Percentiles rank a stretch among this genome's conserved stretches.
Conservation (phyloP, 1,284 basidiomycete genomes). For the Dichomitus squalens region DNA sequence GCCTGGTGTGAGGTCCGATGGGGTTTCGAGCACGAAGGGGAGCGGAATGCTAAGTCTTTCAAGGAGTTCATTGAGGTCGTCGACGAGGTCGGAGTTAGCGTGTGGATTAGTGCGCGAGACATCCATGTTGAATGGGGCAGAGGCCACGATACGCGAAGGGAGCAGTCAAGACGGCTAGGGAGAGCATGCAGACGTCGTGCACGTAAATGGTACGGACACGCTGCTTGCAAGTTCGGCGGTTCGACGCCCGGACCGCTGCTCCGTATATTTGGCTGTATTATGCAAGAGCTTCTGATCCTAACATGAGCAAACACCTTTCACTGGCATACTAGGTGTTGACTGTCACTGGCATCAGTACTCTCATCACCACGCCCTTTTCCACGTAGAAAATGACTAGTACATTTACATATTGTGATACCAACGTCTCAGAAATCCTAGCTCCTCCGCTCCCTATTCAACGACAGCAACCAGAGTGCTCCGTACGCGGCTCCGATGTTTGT, state of each 20-base stretch:
- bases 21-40: slow-evolving; percentile 46
- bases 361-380: too few species aligned
- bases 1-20: slow-evolving; percentile 69
- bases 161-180: not conserved
- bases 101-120: not conserved
- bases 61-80: slow-evolving; percentile 50
- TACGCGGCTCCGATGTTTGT: too few species aligned
- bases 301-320: slow-evolving; percentile 4
- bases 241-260: not conserved
- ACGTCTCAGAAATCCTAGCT: too few species aligned
- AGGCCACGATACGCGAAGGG: not conserved
- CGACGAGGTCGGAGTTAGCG: slow-evolving; percentile 24
- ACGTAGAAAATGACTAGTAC: too few species aligned
- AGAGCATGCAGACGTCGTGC: not conserved
- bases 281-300: slow-evolving; percentile 7
- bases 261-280: not conserved
- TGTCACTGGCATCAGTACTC: too few species aligned
- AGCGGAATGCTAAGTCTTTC: slow-evolving; percentile 53
- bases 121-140: not conserved
- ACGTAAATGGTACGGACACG: too few species aligned
- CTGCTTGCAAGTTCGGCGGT: too few species aligned
- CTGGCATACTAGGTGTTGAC: too few species aligned
- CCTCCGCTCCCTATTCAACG: too few species aligned
- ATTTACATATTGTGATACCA: too few species aligned
- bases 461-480: too few species aligned